Percentiles rank a stretch among this genome's conserved stretches.
These are phyloP conservation scores for Paecilomyces sp. DNA, from an alignment of 2,329 filamentous ascomycete species.

Conservation along the genomic window DNA sequence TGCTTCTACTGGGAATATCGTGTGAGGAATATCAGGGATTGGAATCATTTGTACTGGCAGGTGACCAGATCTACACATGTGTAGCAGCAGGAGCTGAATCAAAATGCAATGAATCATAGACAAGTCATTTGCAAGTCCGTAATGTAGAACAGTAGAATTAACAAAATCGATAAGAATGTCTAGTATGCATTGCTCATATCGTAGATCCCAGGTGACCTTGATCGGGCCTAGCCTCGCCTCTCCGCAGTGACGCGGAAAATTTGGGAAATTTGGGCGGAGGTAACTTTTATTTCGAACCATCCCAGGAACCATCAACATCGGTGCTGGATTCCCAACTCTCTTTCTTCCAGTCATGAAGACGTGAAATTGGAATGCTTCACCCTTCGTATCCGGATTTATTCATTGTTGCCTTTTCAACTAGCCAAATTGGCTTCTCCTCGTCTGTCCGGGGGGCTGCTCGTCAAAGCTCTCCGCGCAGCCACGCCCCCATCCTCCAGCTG, in stretches of 20 bases:
- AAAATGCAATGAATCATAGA: neutral
- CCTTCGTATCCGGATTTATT: neutral
- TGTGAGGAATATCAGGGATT: neutral
- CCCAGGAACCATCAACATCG: neutral
- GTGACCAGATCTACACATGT: neutral
- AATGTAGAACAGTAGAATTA: neutral
- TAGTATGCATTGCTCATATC: neutral
- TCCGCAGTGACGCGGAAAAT: neutral
- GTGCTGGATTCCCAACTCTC: neutral
- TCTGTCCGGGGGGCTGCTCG: conserved; percentile 18
- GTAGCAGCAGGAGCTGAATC: neutral
- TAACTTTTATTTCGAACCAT: neutral
- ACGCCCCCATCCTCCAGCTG: neutral
- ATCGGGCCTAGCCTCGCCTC: neutral
- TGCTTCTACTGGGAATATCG: neutral
- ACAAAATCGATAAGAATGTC: neutral
- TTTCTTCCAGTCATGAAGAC: neutral
- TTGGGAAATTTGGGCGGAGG: neutral
- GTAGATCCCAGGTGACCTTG: neutral
- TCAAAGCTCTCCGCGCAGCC: conserved; percentile 16
- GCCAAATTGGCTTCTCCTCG: conserved; percentile 29
- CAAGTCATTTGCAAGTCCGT: neutral
- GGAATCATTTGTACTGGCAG: neutral
- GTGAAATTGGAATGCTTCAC: neutral
- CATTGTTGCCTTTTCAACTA: conserved; percentile 1